Evolutionary conservation across 2,329 filamentous ascomycete species (phyloP).

Genomic region (Trichoderma lentiforme): DNA sequence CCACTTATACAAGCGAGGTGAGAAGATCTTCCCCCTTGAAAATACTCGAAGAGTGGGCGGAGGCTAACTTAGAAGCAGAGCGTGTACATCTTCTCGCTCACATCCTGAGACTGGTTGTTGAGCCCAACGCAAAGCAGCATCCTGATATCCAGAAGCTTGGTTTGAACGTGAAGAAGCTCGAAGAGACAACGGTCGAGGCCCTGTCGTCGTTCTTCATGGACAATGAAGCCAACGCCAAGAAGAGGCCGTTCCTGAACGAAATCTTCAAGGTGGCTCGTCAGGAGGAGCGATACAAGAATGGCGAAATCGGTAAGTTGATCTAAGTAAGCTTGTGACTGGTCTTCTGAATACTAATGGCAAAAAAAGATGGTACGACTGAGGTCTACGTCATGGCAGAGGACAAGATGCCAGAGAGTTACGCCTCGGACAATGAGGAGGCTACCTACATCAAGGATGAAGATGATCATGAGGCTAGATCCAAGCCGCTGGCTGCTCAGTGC

Average conservation of each 20-base stretch:
- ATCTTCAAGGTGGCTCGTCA: constrained; percentile 58
- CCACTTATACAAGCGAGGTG: constrained; percentile 66
- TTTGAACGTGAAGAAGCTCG: constrained; percentile 53
- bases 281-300: constrained; percentile 54
- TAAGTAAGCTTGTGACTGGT: not conserved
- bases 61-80: constrained; percentile 40
- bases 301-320: constrained; percentile 51
- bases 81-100: constrained; percentile 57
- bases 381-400: constrained; percentile 53
- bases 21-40: constrained; percentile 20
- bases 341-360: constrained; percentile 13
- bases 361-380: constrained; percentile 44
- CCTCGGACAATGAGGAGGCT: constrained; percentile 46
- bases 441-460: constrained; percentile 44
- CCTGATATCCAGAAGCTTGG: constrained; percentile 50
- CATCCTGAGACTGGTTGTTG: constrained; percentile 56
- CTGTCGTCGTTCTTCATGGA: constrained; percentile 58
- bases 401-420: constrained; percentile 46
- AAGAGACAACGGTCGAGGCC: constrained; percentile 56
- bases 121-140: constrained; percentile 49
- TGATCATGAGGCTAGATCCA: constrained; percentile 38
- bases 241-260: constrained; percentile 55
- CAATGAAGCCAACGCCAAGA: constrained; percentile 52
- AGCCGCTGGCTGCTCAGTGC: constrained; percentile 32
- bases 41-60: not conserved